These are phyloP conservation scores for Mycena albidolilacea DNA, from an alignment of 768 basidiomycete genomes.

Conservation along the genomic window DNA sequence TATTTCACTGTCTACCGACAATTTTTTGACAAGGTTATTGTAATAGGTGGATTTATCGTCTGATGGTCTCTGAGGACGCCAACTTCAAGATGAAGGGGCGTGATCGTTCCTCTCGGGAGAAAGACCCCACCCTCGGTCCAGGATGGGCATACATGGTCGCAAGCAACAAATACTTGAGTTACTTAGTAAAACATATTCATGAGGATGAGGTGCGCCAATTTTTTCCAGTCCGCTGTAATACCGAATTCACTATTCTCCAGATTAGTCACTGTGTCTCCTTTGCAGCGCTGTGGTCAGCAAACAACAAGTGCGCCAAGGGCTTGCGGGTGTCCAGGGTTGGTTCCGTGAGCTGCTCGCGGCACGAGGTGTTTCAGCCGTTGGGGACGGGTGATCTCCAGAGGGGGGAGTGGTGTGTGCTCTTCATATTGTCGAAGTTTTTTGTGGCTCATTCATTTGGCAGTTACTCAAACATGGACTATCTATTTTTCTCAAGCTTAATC, in stretches of 20 bases:
- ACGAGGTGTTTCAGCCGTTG: background rate
- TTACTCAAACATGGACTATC: constrained; percentile 5
- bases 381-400: background rate
- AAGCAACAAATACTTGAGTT: background rate
- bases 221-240: background rate
- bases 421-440: background rate
- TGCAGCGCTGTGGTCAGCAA: background rate
- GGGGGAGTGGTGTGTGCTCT: background rate
- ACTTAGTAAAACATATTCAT: background rate
- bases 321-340: background rate
- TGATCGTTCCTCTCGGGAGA: constrained; percentile 2
- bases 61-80: background rate
- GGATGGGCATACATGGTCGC: too few relatives aligned
- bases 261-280: constrained; percentile 5
- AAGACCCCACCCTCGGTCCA: constrained; percentile 4
- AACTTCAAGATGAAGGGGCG: constrained; percentile 13
- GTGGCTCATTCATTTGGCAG: background rate
- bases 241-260: background rate
- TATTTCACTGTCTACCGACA: too few relatives aligned
- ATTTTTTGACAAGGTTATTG: too few relatives aligned
- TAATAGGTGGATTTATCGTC: too few relatives aligned
- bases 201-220: constrained; percentile 4
- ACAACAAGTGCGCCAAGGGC: background rate
- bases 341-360: background rate
- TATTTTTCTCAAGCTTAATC: background rate